These are phyloP conservation scores for Microglena sp. DNA, from an alignment of 139 green algal species.

Conservation along the genomic window DNA sequence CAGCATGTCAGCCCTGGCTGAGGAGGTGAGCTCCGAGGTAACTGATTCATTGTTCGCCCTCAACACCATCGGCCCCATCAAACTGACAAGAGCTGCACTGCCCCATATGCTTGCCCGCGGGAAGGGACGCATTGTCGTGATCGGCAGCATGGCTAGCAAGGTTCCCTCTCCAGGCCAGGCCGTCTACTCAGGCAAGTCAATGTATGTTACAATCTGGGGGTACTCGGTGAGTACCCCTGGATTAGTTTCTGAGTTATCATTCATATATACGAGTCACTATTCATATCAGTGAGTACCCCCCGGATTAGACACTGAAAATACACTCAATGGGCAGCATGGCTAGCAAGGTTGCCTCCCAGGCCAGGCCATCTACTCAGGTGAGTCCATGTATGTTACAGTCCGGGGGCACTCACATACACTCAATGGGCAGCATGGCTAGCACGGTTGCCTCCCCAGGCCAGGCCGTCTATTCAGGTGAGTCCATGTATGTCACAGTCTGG, in stretches of 20 bases:
- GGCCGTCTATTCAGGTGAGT: constrained; percentile 37
- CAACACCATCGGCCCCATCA: constrained; percentile 67
- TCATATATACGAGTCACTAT: too few relatives aligned
- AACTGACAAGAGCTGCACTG: constrained; percentile 55
- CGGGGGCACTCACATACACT: neutral
- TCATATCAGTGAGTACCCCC: too few relatives aligned
- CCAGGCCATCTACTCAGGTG: neutral
- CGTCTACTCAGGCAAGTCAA: constrained; percentile 42
- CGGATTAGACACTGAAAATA: too few relatives aligned
- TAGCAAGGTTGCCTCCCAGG: neutral
- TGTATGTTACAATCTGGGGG: neutral
- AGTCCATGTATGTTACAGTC: neutral
- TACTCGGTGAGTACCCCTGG: neutral
- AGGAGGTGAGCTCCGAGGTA: constrained; percentile 47
- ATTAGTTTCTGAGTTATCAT: neutral
- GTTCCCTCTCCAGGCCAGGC: constrained; percentile 58
- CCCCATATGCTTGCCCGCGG: constrained; percentile 44
- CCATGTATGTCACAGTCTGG: neutral
- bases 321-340: too few relatives aligned
- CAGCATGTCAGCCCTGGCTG: constrained; percentile 51
- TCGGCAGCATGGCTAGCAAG: constrained; percentile 63
- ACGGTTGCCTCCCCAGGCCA: constrained; percentile 46
- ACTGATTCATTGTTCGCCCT: constrained; percentile 51
- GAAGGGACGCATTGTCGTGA: constrained; percentile 54
- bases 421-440: constrained; percentile 25